Base-by-base conservation (phyloP, 2,329 filamentous ascomycete species). In the Sphaerostilbella broomeana region DNA sequence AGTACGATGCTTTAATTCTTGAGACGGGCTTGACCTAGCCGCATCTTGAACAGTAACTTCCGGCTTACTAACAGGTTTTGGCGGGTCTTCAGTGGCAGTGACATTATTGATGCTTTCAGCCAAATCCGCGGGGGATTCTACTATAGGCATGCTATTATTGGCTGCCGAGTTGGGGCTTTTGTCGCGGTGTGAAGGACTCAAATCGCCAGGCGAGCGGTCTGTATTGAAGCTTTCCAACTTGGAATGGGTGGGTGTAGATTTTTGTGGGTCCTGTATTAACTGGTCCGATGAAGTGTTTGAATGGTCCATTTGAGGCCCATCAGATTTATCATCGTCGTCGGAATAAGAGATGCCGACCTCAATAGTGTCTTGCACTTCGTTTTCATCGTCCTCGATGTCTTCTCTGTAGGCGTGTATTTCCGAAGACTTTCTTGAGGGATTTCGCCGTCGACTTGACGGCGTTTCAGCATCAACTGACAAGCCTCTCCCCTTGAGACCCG, bases 291-390 rank as follows among this genome's bases (percentile, higher is more conserved):
- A 60, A 43, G 47, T 43, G 41, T 55, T 54, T 34, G 56, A 56
- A 34, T 45, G 48, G 34, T 48, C 48, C 31, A 44, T 40, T 9
- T 48, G 51, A 28, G 44, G 49, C 15, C 49, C 37, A 20, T 60
- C 59, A 17, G 55, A 56, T 28, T 58, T 56, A 29, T 57, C 56
- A 35, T 52, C 42, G 35, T 52, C 42, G 35, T 62, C 60, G 19
- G 59, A 57, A 28, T 54, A 56, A 21, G 55, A 58, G 27, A 69
- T 67, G 32, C 72, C 70, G 34, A 77, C 73, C 50, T 77, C 69
- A 44, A 77, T 77, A 11, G 72, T 76, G 51, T 77, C 73, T 51
- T 73, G 68, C 19, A 76, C 69, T 29, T 74, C 67, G 19, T 68
- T 68, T 43, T 70, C 65, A 35, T 70, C 64, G 13, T 55, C 53